Evolutionary conservation across 495 filamentous ascomycete genomes (phyloP).

Genomic region (Aspergillus avenaceus): DNA sequence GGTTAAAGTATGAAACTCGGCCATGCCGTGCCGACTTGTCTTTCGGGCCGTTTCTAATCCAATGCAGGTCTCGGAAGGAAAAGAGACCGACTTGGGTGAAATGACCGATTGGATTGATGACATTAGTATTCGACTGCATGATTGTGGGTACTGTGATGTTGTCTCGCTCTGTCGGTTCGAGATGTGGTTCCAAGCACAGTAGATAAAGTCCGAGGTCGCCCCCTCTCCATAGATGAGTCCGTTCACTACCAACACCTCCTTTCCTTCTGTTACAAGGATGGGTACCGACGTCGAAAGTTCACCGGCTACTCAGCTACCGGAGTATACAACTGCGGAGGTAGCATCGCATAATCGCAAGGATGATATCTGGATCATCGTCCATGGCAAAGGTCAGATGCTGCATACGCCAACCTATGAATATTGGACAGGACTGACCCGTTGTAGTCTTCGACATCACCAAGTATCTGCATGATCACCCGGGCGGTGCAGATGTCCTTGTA

Average conservation of each 20-base stretch:
- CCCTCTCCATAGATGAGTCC: too few species aligned
- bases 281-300: not conserved
- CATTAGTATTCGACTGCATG: not conserved
- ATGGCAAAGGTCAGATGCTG: conserved; percentile 43
- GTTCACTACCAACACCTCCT: not conserved
- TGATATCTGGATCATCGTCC: conserved; percentile 49
- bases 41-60: not conserved
- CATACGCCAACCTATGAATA: not conserved
- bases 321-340: conserved; percentile 39
- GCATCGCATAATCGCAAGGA: conserved; percentile 39
- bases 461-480: conserved; percentile 52
- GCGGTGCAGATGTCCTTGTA: conserved; percentile 44
- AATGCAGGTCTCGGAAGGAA: not conserved
- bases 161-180: not conserved
- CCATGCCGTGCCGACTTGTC: not conserved
- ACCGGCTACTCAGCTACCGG: not conserved
- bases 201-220: not conserved
- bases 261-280: not conserved
- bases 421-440: not conserved
- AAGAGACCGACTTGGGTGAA: not conserved
- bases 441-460: conserved; percentile 49
- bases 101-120: not conserved
- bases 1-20: not conserved
- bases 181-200: not conserved
- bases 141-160: not conserved